phyloP scores from a whole-genome alignment of 257 asterid genomes.

The Petunia axillaris region DNA sequence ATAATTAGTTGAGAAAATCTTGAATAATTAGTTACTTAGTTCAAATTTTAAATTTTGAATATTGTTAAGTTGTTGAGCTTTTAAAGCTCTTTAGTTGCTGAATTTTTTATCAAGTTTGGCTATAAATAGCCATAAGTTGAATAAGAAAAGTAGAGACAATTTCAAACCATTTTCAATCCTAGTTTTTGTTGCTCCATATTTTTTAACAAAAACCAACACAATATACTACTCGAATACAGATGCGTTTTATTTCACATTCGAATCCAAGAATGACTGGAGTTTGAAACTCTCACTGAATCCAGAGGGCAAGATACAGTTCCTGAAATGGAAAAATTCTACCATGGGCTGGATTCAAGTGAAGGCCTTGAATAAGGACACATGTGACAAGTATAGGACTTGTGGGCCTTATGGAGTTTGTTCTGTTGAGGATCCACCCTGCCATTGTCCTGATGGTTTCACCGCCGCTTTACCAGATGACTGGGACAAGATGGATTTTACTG shows the following conservation, averaged over 20 bases:
- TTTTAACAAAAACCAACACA: too few relatives aligned
- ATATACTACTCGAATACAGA: slow-evolving; percentile 23
- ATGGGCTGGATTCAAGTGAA: slow-evolving; percentile 37
- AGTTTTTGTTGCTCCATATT: too few relatives aligned
- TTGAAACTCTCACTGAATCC: slow-evolving; percentile 38
- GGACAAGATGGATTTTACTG: slow-evolving; percentile 27
- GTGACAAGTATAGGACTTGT: slow-evolving; percentile 47
- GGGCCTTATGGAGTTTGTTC: slow-evolving; percentile 44
- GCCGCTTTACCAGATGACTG: slow-evolving; percentile 36
- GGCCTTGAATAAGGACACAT: slow-evolving; percentile 37
- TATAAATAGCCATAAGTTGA: too few relatives aligned
- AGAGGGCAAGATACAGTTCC: slow-evolving; percentile 39
- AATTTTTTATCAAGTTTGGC: too few relatives aligned
- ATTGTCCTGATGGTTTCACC: slow-evolving; percentile 43
- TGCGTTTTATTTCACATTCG: slow-evolving; percentile 37
- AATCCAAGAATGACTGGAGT: slow-evolving; percentile 32
- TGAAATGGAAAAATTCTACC: slow-evolving; percentile 38
- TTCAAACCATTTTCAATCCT: too few relatives aligned
- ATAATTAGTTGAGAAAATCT: too few relatives aligned
- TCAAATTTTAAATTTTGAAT: too few relatives aligned
- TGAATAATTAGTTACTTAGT: too few relatives aligned
- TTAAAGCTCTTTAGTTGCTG: too few relatives aligned
- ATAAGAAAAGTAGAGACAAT: too few relatives aligned
- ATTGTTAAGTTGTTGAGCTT: too few relatives aligned
- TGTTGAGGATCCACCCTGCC: slow-evolving; percentile 31